Evolutionary conservation across 1,284 basidiomycete genomes (phyloP).

Genomic region (Cerrena zonata): DNA sequence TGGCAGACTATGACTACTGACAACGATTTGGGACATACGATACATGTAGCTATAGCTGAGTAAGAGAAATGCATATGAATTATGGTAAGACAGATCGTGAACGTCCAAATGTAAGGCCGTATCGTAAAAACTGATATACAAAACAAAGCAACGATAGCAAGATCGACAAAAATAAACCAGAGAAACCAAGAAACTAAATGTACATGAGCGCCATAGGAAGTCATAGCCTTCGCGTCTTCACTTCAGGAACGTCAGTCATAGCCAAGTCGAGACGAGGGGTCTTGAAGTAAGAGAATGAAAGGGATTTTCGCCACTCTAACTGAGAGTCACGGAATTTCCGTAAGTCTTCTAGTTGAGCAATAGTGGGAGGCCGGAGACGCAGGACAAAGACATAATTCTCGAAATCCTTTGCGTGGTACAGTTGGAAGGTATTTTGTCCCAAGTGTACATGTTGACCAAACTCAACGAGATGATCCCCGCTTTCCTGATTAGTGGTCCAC

Average conservation of each 20-base stretch:
- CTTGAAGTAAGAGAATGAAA: conserved; percentile 1
- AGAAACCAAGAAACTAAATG: background rate
- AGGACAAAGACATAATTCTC: conserved; percentile 14
- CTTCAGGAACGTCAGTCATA: background rate
- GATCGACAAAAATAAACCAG: background rate
- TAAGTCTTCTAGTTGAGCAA: conserved; percentile 10
- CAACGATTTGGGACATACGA: too few species aligned
- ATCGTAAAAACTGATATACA: too few species aligned
- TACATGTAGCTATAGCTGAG: too few species aligned
- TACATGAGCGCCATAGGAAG: background rate
- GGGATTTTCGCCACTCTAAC: conserved; percentile 8
- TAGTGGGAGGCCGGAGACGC: conserved; percentile 12
- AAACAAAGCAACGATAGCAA: background rate
- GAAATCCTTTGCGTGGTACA: conserved; percentile 9
- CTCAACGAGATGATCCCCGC: conserved; percentile 12
- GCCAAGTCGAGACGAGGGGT: background rate
- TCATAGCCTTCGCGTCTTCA: background rate
- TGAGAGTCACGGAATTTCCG: conserved; percentile 6
- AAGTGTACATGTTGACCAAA: conserved; percentile 4
- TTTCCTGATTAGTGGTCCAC: conserved; percentile 1
- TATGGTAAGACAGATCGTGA: too few species aligned
- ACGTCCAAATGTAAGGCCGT: too few species aligned
- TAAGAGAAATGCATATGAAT: too few species aligned
- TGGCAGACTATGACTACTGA: too few species aligned
- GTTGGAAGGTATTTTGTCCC: conserved; percentile 13